Conservation (phyloP, 208 protist genomes). For the Leishmania gerbilli region DNA sequence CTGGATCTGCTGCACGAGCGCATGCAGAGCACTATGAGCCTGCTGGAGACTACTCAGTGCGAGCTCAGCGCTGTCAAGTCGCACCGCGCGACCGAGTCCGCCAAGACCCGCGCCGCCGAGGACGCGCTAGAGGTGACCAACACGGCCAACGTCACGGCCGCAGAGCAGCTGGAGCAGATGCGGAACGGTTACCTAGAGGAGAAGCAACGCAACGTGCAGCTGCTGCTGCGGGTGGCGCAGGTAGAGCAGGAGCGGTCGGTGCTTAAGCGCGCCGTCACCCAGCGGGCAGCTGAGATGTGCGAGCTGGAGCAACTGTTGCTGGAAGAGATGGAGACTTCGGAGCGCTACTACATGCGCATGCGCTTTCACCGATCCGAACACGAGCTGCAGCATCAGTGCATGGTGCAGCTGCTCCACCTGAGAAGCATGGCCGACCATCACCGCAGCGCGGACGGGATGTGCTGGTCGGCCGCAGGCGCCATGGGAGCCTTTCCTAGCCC, state of each 20-base stretch:
- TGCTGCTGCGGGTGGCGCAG: slow-evolving; percentile 62
- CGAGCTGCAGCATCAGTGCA: slow-evolving; percentile 39
- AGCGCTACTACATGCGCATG: slow-evolving; percentile 72
- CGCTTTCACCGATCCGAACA: slow-evolving; percentile 47
- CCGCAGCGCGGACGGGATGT: background rate
- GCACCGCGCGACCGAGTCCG: slow-evolving; percentile 31
- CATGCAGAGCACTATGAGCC: slow-evolving; percentile 41
- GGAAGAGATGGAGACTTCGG: slow-evolving; percentile 74
- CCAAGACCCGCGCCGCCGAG: slow-evolving; percentile 27
- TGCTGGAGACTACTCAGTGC: slow-evolving; percentile 59
- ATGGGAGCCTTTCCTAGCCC: background rate
- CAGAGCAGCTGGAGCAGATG: slow-evolving; percentile 44
- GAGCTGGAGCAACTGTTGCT: slow-evolving; percentile 76
- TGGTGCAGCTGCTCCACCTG: slow-evolving; percentile 20
- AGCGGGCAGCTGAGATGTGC: slow-evolving; percentile 40
- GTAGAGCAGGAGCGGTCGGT: slow-evolving; percentile 52
- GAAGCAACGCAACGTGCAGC: slow-evolving; percentile 74
- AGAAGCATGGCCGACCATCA: slow-evolving; percentile 11
- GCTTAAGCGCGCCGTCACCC: slow-evolving; percentile 31
- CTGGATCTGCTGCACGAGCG: slow-evolving; percentile 38
- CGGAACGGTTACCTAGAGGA: slow-evolving; percentile 68
- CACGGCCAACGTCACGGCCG: slow-evolving; percentile 6
- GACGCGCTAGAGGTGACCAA: slow-evolving; percentile 31
- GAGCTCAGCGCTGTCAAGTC: slow-evolving; percentile 40
- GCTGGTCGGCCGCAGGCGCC: background rate